A percentile compares a stretch with the other conserved stretches of the same genome.
Conservation (phyloP, 2,329 filamentous ascomycete genomes). For the Mariannaea elegans region DNA sequence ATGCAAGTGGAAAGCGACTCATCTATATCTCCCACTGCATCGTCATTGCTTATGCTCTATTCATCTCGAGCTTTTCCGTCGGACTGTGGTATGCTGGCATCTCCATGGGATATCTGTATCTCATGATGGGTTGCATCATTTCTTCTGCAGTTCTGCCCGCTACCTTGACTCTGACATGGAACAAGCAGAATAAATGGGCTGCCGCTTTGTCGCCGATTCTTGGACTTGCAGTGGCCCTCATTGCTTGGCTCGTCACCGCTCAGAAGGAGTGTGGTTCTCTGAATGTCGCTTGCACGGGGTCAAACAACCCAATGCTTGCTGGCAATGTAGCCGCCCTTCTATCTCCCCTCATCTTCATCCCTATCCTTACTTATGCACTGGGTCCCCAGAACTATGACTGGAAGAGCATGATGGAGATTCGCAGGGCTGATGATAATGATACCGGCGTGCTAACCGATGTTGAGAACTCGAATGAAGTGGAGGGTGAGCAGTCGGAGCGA, state of each 20-base stretch:
- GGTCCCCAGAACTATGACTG: conserved; percentile 81
- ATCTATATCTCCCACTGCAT: conserved; percentile 82
- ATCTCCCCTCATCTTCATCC: conserved; percentile 78
- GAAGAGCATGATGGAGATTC: conserved; percentile 82
- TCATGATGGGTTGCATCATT: conserved; percentile 93
- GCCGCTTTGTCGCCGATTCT: conserved; percentile 74
- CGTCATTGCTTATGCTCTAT: conserved; percentile 75
- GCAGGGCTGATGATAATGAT: conserved; percentile 80
- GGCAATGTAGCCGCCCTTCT: conserved; percentile 87
- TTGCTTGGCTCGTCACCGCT: conserved; percentile 77
- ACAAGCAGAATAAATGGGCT: conserved; percentile 77
- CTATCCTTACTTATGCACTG: conserved; percentile 72
- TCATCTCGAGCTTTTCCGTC: conserved; percentile 82
- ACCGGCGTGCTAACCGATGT: conserved; percentile 58
- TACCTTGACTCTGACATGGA: conserved; percentile 82
- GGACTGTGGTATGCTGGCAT: conserved; percentile 79
- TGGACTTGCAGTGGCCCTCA: conserved; percentile 71
- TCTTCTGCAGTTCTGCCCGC: conserved; percentile 85
- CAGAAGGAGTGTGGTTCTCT: conserved; percentile 74
- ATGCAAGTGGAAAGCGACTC: conserved; percentile 76
- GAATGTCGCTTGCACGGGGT: conserved; percentile 77
- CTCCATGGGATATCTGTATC: conserved; percentile 87
- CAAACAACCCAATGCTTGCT: conserved; percentile 86
- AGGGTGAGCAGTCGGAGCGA: conserved; percentile 41
- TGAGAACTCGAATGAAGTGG: conserved; percentile 6